Evolutionary conservation across 2,329 filamentous ascomycete genomes (phyloP).

Genomic region (Bimuria novae-zelandiae): DNA sequence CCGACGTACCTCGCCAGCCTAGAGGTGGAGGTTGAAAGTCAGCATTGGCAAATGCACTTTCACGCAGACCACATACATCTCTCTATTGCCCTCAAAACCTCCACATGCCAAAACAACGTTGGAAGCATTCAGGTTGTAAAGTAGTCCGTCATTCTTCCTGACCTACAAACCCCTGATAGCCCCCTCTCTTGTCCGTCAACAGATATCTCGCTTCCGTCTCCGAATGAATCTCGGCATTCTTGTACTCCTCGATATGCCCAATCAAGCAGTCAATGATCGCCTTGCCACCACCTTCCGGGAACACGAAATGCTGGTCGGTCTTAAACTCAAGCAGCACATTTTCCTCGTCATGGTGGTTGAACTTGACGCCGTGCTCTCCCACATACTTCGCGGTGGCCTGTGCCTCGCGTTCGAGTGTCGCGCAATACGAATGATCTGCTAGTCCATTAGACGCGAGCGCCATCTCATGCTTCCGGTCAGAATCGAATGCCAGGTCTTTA

Average conservation of each 20-base stretch:
- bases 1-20: constrained; percentile 48
- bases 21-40: too few species aligned
- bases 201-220: constrained; percentile 45
- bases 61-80: too few species aligned
- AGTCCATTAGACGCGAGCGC: constrained; percentile 44
- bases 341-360: constrained; percentile 47
- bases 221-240: constrained; percentile 43
- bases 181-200: constrained; percentile 40
- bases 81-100: constrained; percentile 48
- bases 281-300: constrained; percentile 47
- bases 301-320: constrained; percentile 47
- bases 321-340: constrained; percentile 50
- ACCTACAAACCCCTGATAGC: constrained; percentile 46
- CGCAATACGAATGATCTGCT: constrained; percentile 48
- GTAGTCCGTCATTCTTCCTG: constrained; percentile 44
- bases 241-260: constrained; percentile 41
- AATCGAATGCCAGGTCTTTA: constrained; percentile 43
- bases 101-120: constrained; percentile 49
- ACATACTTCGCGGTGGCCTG: constrained; percentile 46
- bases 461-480: constrained; percentile 44
- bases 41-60: too few species aligned
- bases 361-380: constrained; percentile 41
- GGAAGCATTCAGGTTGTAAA: constrained; percentile 39
- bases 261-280: constrained; percentile 47
- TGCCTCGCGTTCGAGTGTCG: constrained; percentile 45